A percentile compares a stretch with the other conserved stretches of the same genome.
phyloP scores from a whole-genome alignment of 331 rosid genomes.

The Spiraea crenata region DNA sequence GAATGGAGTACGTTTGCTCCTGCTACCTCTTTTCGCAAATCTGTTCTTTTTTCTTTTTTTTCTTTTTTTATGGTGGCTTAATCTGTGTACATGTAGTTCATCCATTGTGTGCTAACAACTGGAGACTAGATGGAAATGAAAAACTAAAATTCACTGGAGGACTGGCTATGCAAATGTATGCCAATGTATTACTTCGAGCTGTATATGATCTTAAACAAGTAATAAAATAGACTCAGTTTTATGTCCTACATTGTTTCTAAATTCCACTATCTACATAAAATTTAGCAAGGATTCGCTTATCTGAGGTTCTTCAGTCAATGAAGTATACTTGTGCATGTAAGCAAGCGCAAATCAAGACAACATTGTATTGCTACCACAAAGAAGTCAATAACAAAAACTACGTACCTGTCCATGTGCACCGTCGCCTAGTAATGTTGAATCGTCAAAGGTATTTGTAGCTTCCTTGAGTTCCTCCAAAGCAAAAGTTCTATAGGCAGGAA shows the following conservation, averaged over 20 bases:
- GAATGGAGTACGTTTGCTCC: background rate
- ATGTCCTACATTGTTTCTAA: background rate
- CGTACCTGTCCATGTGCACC: constrained; percentile 68
- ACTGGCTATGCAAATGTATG: background rate
- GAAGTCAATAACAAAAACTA: background rate
- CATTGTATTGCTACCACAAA: background rate
- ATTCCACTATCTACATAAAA: background rate
- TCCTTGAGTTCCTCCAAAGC: constrained; percentile 87
- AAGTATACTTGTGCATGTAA: background rate
- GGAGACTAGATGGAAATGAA: background rate
- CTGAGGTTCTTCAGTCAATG: background rate
- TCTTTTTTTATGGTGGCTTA: too few relatives aligned
- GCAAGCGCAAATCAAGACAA: background rate
- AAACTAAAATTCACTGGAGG: background rate
- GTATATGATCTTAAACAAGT: background rate
- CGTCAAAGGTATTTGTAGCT: constrained; percentile 77
- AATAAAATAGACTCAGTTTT: background rate
- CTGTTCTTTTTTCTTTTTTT: background rate
- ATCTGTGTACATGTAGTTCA: background rate
- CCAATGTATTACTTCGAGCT: background rate
- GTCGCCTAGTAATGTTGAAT: constrained; percentile 59
- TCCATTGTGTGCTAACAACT: background rate
- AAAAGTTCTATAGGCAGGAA: constrained; percentile 89
- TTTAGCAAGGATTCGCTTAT: background rate
- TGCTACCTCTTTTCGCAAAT: background rate